These are phyloP conservation scores for Corynespora cassiicola DNA, from an alignment of 2,329 filamentous ascomycete genomes.

Conservation along the genomic window DNA sequence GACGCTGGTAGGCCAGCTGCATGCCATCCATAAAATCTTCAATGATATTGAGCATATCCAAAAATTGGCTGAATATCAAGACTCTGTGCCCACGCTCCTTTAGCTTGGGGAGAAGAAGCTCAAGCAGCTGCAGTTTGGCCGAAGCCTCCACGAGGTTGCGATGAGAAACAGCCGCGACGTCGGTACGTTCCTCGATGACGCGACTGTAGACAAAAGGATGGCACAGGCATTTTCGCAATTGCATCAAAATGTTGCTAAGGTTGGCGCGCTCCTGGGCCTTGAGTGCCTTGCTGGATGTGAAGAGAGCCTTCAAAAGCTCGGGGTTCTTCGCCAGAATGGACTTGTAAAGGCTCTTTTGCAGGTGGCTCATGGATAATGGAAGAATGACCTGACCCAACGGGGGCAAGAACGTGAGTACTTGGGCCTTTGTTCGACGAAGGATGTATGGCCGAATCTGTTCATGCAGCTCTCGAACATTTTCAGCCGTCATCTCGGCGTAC, in stretches of 20 bases:
- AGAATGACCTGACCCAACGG: constrained; percentile 95
- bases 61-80: constrained; percentile 93
- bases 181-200: constrained; percentile 82
- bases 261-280: constrained; percentile 77
- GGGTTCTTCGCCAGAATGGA: constrained; percentile 92
- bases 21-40: constrained; percentile 89
- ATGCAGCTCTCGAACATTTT: constrained; percentile 83
- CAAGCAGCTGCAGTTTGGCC: constrained; percentile 83
- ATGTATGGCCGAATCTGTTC: constrained; percentile 78
- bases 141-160: constrained; percentile 90
- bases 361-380: constrained; percentile 90
- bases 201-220: constrained; percentile 95
- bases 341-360: constrained; percentile 94
- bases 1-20: constrained; percentile 74
- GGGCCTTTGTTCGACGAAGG: constrained; percentile 81
- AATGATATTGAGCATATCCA: constrained; percentile 83
- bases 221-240: constrained; percentile 91
- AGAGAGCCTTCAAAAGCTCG: constrained; percentile 85
- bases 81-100: constrained; percentile 86
- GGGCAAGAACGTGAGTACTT: constrained; percentile 89
- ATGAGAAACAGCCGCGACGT: constrained; percentile 68
- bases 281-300: constrained; percentile 66
- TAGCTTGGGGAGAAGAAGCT: constrained; percentile 86
- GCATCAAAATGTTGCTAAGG: constrained; percentile 93
- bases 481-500: constrained; percentile 79